These are phyloP conservation scores for Vinca minor DNA, from an alignment of 257 asterid genomes.

Conservation along the genomic window DNA sequence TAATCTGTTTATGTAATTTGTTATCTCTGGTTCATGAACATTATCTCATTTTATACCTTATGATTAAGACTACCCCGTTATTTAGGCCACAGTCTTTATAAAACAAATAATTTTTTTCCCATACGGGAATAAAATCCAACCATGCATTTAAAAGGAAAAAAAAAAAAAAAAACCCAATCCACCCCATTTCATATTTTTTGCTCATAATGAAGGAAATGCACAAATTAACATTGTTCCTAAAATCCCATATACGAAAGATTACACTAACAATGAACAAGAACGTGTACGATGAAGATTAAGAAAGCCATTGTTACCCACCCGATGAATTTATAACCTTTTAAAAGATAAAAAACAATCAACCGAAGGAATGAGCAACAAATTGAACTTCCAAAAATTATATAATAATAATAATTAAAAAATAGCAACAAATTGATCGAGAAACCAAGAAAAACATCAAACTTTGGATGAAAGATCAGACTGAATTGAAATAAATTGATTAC, in stretches of 20 bases:
- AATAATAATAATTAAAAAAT: too few species aligned
- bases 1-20: background rate
- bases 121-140: too few species aligned
- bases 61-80: background rate
- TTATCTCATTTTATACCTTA: background rate
- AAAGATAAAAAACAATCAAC: background rate
- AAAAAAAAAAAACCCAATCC: background rate
- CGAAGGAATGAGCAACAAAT: too few species aligned
- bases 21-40: background rate
- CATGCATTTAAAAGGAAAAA: too few species aligned
- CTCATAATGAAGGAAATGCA: background rate
- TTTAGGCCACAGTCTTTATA: background rate
- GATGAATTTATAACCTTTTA: background rate
- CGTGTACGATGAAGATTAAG: background rate
- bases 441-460: background rate
- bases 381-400: background rate
- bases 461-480: background rate
- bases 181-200: background rate
- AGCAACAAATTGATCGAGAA: background rate
- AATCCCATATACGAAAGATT: background rate
- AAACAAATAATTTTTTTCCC: background rate
- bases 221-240: background rate
- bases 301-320: background rate
- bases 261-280: background rate
- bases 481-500: conserved; percentile 7